Base-by-base conservation (phyloP, 441 rosid species). In the Pelargonium fulgidum region DNA sequence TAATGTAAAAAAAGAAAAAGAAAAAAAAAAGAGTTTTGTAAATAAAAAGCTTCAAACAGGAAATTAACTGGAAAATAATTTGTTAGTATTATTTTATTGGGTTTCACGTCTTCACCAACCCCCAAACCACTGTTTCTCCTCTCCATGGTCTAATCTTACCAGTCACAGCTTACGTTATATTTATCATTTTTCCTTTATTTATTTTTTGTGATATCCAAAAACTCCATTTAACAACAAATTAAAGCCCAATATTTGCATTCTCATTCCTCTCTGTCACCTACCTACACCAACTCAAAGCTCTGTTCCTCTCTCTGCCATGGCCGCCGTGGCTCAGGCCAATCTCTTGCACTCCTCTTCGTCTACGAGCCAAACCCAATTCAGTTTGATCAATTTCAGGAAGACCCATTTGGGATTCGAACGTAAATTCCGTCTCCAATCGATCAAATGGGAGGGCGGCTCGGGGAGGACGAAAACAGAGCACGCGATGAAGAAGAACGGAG, bases 231-330 rank as follows among this genome's bases (percentile, higher is more conserved):
- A 29, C 36, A 29, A 29, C 36, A 29, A 29, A 29, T 22, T 22
- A 22, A 22, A 22, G 56, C 56, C 4, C 24, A 22, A 22, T 0
- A 48, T 13, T 13, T 48, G 14, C 56, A 48, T 48, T 14, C 13
- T 12, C 14, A 17, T 48, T 48, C 56, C 16, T 17, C 24, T 58
- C 4, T 56, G 24, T 11, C 62, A 56, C 24, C 24, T n/a, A 58
- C 63, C 26, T 3, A 16, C 14, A 47, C 14, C 54, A 47, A 47
- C 14, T 3, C 36, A 1, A 3, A 29, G 36, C 36, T 26, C 33
- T 45, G 10, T 3, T 47, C 14, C 63, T 62, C 1, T 67, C 4
- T 65, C 67, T 33, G 26, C 70, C 76, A 89, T 82, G 88, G 86
- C 81, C 54, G 78, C 84, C 20, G 42, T 66, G 5, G 13, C 66